Percentiles rank a stretch among this genome's conserved stretches.
These are phyloP conservation scores for Clitopilus hobsonii DNA, from an alignment of 768 basidiomycete species.

Conservation along the genomic window DNA sequence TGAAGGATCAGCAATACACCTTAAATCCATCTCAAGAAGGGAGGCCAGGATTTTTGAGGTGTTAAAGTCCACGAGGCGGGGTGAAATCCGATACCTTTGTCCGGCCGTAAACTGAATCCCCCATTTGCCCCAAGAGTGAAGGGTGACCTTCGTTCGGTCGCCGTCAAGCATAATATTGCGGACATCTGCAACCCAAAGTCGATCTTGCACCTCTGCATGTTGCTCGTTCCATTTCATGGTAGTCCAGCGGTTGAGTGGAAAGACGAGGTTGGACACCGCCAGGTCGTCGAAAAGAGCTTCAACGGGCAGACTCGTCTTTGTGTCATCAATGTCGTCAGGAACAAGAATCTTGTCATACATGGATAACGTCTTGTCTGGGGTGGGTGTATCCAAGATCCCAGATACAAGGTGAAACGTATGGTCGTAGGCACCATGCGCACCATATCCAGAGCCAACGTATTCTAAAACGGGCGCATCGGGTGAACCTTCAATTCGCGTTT, in stretches of 20 bases:
- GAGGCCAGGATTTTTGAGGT: slow-evolving; percentile 40
- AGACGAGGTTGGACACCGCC: slow-evolving; percentile 36
- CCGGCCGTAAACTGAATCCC: slow-evolving; percentile 25
- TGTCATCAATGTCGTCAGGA: slow-evolving; percentile 24
- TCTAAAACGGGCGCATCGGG: slow-evolving; percentile 43
- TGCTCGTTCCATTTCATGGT: slow-evolving; percentile 32
- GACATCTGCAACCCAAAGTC: slow-evolving; percentile 36
- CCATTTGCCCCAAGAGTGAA: slow-evolving; percentile 34
- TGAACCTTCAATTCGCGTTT: slow-evolving; percentile 42
- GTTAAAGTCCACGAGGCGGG: slow-evolving; percentile 50
- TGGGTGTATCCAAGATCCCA: slow-evolving; percentile 35
- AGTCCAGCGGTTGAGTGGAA: slow-evolving; percentile 37
- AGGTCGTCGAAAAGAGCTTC: slow-evolving; percentile 50
- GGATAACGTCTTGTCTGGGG: slow-evolving; percentile 31
- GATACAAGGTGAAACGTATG: slow-evolving; percentile 37
- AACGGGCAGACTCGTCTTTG: slow-evolving; percentile 28
- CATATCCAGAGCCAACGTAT: slow-evolving; percentile 23
- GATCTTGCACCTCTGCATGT: slow-evolving; percentile 30
- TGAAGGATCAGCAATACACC: slow-evolving; percentile 15
- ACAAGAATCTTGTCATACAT: slow-evolving; percentile 45
- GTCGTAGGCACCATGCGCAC: slow-evolving; percentile 21
- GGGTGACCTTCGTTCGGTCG: slow-evolving; percentile 26
- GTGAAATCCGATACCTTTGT: slow-evolving; percentile 37
- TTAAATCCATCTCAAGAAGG: slow-evolving; percentile 41
- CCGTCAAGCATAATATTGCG: slow-evolving; percentile 30